These are phyloP conservation scores for Boletus rex-veris DNA, from an alignment of 768 basidiomycete species.

Conservation along the genomic window DNA sequence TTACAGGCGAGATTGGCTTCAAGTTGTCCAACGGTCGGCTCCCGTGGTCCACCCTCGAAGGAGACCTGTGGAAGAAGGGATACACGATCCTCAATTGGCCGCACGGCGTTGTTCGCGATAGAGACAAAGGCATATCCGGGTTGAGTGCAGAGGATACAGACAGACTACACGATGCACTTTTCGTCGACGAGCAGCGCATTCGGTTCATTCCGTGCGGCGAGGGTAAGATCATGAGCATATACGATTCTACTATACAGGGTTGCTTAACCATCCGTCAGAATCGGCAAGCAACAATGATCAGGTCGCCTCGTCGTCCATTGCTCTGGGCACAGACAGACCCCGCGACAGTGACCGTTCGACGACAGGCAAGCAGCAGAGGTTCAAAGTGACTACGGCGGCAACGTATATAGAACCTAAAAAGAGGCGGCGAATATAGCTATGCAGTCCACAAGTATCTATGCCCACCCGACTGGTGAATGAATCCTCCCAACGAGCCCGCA, in stretches of 20 bases:
- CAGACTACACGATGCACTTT: too few species aligned
- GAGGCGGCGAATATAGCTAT: not conserved
- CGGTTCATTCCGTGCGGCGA: too few species aligned
- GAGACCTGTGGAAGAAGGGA: too few species aligned
- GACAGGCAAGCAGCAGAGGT: not conserved
- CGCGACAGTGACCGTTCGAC: not conserved
- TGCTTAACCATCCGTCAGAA: not conserved
- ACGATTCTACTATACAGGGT: too few species aligned
- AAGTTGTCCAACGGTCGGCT: not conserved
- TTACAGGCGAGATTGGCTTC: not conserved
- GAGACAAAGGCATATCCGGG: not conserved
- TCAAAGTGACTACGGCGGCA: not conserved
- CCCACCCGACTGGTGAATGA: too few species aligned
- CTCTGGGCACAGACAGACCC: not conserved
- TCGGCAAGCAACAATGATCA: not conserved
- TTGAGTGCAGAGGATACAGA: too few species aligned
- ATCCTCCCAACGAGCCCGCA: too few species aligned
- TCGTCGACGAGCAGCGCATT: too few species aligned
- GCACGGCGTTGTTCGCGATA: not conserved
- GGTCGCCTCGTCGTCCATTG: too few species aligned
- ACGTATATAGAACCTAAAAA: not conserved
- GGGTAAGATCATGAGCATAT: too few species aligned
- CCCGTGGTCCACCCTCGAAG: too few species aligned
- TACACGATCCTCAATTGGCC: too few species aligned
- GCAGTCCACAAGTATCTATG: not conserved